phyloP scores from a whole-genome alignment of 768 basidiomycete genomes.

The Gloeopeniophorella convolvens region DNA sequence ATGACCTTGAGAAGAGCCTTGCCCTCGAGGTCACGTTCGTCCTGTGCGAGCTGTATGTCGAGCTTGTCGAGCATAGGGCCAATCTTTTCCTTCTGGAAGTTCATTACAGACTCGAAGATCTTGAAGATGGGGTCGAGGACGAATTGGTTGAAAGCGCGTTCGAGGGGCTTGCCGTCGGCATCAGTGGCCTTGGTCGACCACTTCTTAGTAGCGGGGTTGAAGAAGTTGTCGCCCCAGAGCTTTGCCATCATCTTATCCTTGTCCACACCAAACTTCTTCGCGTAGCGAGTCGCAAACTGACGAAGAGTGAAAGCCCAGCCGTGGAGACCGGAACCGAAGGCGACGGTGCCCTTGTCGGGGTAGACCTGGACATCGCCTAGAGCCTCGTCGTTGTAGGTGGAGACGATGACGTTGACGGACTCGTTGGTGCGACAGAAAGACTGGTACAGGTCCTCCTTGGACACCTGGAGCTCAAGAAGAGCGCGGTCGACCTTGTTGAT shows the following conservation, averaged over 20 bases:
- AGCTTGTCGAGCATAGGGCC: conserved; percentile 89
- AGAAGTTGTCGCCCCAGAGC: conserved; percentile 99
- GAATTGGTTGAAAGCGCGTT: conserved; percentile 98
- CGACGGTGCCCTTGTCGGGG: conserved; percentile 96
- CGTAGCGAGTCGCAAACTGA: conserved; percentile 90
- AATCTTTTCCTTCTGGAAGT: conserved; percentile 94
- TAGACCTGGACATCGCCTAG: conserved; percentile 99
- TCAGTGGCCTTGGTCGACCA: conserved; percentile 79
- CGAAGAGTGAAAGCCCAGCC: conserved; percentile 99
- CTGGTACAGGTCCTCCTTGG: conserved; percentile 96
- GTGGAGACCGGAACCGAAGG: conserved; percentile 98
- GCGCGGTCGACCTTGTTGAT: conserved; percentile 99
- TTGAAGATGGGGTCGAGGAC: conserved; percentile 99
- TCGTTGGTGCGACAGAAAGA: conserved; percentile 97
- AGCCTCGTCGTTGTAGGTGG: conserved; percentile 88
- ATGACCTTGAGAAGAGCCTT: conserved; percentile 94
- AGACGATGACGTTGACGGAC: conserved; percentile 96
- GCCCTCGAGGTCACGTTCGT: conserved; percentile 91
- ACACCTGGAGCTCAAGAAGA: conserved; percentile 94
- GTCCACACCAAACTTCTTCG: conserved; percentile 98
- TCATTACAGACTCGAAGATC: conserved; percentile 98
- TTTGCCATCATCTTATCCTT: conserved; percentile 97
- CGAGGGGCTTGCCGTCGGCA: conserved; percentile 84
- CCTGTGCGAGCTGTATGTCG: conserved; percentile 79
- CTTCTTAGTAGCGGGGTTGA: conserved; percentile 95